phyloP scores from a whole-genome alignment of 169 alveolate genomes.

The Eimeria acervulina region DNA sequence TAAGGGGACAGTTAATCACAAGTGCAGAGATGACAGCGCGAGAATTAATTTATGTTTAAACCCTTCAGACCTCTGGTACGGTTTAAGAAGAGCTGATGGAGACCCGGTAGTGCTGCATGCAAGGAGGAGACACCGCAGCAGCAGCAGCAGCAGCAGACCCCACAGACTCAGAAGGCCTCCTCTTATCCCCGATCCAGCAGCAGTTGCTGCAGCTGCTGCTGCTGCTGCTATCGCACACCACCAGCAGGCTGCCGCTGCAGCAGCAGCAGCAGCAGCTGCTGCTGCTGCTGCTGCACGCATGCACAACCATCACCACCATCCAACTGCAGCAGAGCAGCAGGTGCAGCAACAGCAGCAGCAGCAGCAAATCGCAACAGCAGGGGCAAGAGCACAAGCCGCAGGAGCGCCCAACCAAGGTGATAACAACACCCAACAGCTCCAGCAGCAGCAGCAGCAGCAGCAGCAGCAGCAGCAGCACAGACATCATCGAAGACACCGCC shows the following conservation, averaged over 20 bases:
- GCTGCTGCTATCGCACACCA: background rate
- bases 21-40: constrained; percentile 55
- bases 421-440: background rate
- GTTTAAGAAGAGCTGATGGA: constrained; percentile 35
- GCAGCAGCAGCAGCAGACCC: too few species aligned
- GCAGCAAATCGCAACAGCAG: too few species aligned
- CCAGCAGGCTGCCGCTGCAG: background rate
- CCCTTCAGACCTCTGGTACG: constrained; percentile 76
- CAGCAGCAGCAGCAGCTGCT: constrained; percentile 1
- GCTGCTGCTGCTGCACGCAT: constrained; percentile 12
- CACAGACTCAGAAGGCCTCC: background rate
- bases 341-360: constrained; percentile 17
- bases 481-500: constrained; percentile 2
- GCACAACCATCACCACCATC: constrained; percentile 3
- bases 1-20: constrained; percentile 76
- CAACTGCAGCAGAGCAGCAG: background rate
- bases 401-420: background rate
- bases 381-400: background rate
- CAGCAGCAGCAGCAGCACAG: constrained; percentile 22
- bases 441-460: constrained; percentile 25
- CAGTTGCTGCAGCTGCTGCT: constrained; percentile 27
- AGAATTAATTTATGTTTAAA: constrained; percentile 45
- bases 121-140: background rate
- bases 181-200: background rate
- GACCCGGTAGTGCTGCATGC: constrained; percentile 43